phyloP scores from a whole-genome alignment of 331 rosid species.

The Quercus tomentella region DNA sequence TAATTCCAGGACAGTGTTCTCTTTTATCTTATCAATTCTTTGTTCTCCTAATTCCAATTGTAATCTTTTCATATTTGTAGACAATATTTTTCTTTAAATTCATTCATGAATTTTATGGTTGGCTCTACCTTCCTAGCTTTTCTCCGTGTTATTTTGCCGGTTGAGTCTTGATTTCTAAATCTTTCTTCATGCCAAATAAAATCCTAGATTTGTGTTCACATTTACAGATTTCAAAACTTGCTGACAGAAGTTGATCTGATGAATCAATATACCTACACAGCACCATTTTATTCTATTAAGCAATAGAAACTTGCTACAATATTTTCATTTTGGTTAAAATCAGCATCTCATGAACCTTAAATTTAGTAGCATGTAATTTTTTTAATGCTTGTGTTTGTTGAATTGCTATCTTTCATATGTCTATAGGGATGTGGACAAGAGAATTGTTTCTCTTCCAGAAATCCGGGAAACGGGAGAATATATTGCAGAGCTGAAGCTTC shows the following conservation, averaged over 20 bases:
- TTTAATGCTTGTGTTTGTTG: neutral
- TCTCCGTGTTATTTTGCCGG: neutral
- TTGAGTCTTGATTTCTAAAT: neutral
- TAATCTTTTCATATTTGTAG: neutral
- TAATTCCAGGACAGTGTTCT: neutral
- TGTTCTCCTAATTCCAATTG: neutral
- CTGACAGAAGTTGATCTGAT: too few relatives aligned
- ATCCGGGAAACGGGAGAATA: constrained; percentile 81
- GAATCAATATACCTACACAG: neutral
- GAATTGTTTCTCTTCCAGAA: constrained; percentile 67
- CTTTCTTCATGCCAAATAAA: neutral
- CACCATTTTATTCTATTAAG: neutral
- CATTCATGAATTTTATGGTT: neutral
- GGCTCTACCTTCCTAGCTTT: neutral
- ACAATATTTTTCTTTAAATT: neutral
- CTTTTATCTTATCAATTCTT: neutral
- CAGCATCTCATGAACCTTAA: neutral
- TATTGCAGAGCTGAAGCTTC: constrained; percentile 79
- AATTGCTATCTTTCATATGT: constrained; percentile 3
- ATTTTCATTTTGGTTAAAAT: neutral
- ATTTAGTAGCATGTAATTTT: neutral
- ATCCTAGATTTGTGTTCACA: too few relatives aligned
- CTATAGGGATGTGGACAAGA: constrained; percentile 79
- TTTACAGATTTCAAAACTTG: too few relatives aligned
- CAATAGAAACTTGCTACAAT: neutral